These are phyloP conservation scores for Lactifluus hygrophoroides DNA, from an alignment of 768 basidiomycete species.

Conservation along the genomic window DNA sequence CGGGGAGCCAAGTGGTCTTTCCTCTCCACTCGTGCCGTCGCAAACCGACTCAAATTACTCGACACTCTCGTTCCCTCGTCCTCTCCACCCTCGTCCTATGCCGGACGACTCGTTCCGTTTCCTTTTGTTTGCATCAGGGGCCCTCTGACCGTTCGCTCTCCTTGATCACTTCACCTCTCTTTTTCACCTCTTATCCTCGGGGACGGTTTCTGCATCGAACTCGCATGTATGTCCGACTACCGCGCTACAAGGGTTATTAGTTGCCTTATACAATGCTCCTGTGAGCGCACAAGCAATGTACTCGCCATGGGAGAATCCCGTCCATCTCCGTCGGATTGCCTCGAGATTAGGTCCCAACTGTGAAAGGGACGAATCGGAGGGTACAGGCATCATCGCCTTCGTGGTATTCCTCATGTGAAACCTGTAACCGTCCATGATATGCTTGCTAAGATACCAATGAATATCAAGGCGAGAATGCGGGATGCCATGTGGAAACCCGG, in stretches of 20 bases:
- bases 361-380: constrained; percentile 45
- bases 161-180: too few relatives aligned
- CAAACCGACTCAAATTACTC: too few relatives aligned
- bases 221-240: too few relatives aligned
- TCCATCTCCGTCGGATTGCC: constrained; percentile 10
- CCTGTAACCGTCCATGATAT: constrained; percentile 25
- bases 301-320: constrained; percentile 68
- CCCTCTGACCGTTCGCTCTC: too few relatives aligned
- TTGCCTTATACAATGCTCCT: constrained; percentile 62
- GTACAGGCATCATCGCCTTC: constrained; percentile 62
- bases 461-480: constrained; percentile 57
- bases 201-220: too few relatives aligned
- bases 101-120: too few relatives aligned
- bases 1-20: too few relatives aligned
- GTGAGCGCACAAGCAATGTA: constrained; percentile 63
- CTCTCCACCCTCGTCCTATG: too few relatives aligned
- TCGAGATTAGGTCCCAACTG: neutral
- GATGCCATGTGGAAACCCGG: constrained; percentile 48
- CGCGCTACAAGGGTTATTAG: neutral
- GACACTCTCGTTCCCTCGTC: too few relatives aligned
- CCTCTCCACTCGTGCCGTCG: too few relatives aligned
- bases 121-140: too few relatives aligned
- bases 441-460: constrained; percentile 71
- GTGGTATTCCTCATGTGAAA: constrained; percentile 73
- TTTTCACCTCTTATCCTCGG: too few relatives aligned